Evolutionary conservation across 805 yeast species (phyloP).

Genomic region (Saturnispora zaruensis): DNA sequence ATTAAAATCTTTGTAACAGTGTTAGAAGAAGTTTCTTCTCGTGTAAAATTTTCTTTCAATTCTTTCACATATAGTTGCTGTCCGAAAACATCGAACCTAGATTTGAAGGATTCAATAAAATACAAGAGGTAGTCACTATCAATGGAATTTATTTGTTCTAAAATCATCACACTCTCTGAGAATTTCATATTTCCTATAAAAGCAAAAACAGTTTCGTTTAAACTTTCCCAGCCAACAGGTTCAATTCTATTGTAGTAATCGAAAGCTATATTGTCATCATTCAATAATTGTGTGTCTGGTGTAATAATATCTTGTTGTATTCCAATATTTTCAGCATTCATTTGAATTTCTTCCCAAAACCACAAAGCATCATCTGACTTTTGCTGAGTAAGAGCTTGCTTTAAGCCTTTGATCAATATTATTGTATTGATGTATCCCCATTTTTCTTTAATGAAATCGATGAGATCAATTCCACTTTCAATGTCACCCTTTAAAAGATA

Average conservation of each 20-base stretch:
- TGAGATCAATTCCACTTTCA: constrained; percentile 30
- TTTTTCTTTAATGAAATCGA: constrained; percentile 22
- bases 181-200: constrained; percentile 17
- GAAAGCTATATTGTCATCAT: constrained; percentile 17
- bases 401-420: constrained; percentile 29
- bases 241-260: constrained; percentile 25
- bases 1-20: constrained; percentile 15
- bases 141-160: constrained; percentile 4
- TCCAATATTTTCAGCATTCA: constrained; percentile 22
- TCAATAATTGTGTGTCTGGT: constrained; percentile 18
- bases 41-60: background rate
- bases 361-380: constrained; percentile 23
- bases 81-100: constrained; percentile 14
- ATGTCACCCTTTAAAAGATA: constrained; percentile 26
- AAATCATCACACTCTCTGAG: constrained; percentile 17
- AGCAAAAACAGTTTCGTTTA: constrained; percentile 20
- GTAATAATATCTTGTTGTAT: constrained; percentile 16
- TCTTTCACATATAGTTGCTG: constrained; percentile 17
- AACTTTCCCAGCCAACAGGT: constrained; percentile 21
- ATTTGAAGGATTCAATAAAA: constrained; percentile 3
- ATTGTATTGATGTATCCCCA: constrained; percentile 31
- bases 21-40: constrained; percentile 8
- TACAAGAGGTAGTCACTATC: background rate
- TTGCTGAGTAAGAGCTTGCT: constrained; percentile 24
- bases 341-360: constrained; percentile 28